A percentile compares a stretch with the other conserved stretches of the same genome.
These are phyloP conservation scores for Colletotrichum lentis DNA, from an alignment of 2,329 filamentous ascomycete species.

Conservation along the genomic window DNA sequence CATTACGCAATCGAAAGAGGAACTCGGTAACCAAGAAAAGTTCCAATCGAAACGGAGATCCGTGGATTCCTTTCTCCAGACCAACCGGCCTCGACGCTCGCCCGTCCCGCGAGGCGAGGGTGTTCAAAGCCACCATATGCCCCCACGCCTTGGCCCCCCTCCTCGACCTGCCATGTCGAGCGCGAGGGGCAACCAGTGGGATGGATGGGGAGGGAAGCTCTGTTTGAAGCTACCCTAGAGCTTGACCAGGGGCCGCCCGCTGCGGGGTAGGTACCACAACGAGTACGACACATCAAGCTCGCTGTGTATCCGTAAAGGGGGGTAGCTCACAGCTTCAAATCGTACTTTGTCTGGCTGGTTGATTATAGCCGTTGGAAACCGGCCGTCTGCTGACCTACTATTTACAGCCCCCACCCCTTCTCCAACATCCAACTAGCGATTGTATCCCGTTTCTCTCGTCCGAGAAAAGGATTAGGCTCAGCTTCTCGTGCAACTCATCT, in stretches of 20 bases:
- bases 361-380: constrained; percentile 23
- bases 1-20: constrained; percentile 15
- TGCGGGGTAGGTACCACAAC: constrained; percentile 24
- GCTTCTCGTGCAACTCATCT: too few relatives aligned
- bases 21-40: neutral
- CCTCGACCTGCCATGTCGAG: constrained; percentile 18
- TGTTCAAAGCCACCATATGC: neutral
- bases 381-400: constrained; percentile 23
- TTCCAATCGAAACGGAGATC: neutral
- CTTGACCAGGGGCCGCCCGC: constrained; percentile 21
- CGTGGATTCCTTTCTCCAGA: neutral
- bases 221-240: constrained; percentile 16
- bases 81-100: neutral
- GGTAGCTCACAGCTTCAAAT: neutral
- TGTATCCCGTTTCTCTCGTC: neutral
- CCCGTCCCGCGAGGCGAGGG: constrained; percentile 8
- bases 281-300: neutral
- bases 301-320: neutral
- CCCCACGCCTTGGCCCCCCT: constrained; percentile 16
- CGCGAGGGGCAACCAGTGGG: constrained; percentile 17
- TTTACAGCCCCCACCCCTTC: neutral
- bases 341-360: neutral
- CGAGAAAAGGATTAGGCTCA: too few relatives aligned
- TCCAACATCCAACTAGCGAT: neutral
- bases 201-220: constrained; percentile 3